Evolutionary conservation across 2,329 filamentous ascomycete genomes (phyloP).

Genomic region (Bipolaris bicolor): DNA sequence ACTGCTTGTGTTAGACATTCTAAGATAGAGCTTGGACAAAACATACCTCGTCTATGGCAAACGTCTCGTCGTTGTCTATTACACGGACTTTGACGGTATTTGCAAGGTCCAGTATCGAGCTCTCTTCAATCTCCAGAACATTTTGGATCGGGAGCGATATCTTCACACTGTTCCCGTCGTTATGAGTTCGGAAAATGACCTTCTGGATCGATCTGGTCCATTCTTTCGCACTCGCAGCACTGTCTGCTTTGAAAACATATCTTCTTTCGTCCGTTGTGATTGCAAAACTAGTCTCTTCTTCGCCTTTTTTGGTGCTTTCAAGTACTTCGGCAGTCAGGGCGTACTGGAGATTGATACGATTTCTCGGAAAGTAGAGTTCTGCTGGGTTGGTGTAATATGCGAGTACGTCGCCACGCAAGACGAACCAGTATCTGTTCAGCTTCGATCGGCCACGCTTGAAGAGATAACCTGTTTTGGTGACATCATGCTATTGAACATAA

Average conservation of each 20-base stretch:
- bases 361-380: constrained; percentile 88
- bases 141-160: constrained; percentile 89
- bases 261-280: constrained; percentile 82
- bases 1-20: constrained; percentile 57
- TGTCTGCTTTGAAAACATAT: constrained; percentile 90
- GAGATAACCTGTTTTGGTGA: constrained; percentile 87
- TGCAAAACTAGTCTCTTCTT: constrained; percentile 77
- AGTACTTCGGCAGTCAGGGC: constrained; percentile 83
- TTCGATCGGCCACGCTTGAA: constrained; percentile 88
- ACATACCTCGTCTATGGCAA: constrained; percentile 85
- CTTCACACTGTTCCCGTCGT: constrained; percentile 96
- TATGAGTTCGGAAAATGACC: constrained; percentile 93
- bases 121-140: constrained; percentile 90
- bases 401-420: constrained; percentile 87
- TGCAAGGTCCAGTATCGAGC: constrained; percentile 85
- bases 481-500: constrained; percentile 39
- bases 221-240: constrained; percentile 84
- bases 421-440: constrained; percentile 92
- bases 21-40: background rate
- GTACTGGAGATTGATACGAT: constrained; percentile 90
- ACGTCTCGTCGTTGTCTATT: constrained; percentile 92
- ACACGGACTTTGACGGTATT: constrained; percentile 94
- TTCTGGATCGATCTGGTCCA: constrained; percentile 95
- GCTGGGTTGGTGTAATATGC: constrained; percentile 86
- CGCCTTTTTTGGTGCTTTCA: constrained; percentile 70